phyloP scores from a whole-genome alignment of 2,329 filamentous ascomycete genomes.

The Cytospora schulzeri region DNA sequence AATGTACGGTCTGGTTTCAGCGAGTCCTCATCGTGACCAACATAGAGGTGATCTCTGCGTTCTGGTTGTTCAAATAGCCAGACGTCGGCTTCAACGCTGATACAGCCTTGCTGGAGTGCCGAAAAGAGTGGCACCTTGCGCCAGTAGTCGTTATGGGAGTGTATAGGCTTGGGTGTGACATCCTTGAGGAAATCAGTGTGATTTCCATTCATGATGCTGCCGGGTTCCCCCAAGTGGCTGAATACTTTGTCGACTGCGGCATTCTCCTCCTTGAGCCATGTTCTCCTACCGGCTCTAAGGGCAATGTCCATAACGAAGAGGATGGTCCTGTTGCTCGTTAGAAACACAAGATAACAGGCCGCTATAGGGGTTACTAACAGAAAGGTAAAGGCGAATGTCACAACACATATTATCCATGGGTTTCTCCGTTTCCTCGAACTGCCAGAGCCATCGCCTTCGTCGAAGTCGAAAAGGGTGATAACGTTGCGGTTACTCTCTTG shows the following conservation, averaged over 20 bases:
- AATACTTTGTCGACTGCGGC: slow-evolving; percentile 35
- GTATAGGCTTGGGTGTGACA: slow-evolving; percentile 55
- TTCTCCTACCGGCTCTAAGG: slow-evolving; percentile 24
- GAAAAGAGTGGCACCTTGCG: slow-evolving; percentile 63
- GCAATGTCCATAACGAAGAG: slow-evolving; percentile 26
- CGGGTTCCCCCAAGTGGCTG: slow-evolving; percentile 40
- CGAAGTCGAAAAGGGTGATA: neutral
- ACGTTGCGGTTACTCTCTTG: neutral
- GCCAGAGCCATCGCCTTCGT: neutral
- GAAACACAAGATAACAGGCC: neutral
- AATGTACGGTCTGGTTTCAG: slow-evolving; percentile 61
- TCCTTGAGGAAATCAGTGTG: slow-evolving; percentile 55
- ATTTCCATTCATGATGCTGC: slow-evolving; percentile 44
- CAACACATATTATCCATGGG: slow-evolving; percentile 6
- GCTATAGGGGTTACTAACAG: slow-evolving; percentile 11
- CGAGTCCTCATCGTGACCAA: slow-evolving; percentile 63
- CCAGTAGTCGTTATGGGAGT: slow-evolving; percentile 75
- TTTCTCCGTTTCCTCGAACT: slow-evolving; percentile 4
- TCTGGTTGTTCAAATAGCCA: slow-evolving; percentile 56
- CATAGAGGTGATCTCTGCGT: slow-evolving; percentile 50
- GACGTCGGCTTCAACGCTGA: slow-evolving; percentile 69
- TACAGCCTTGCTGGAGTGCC: slow-evolving; percentile 61
- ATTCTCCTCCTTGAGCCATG: slow-evolving; percentile 26
- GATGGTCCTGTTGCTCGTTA: slow-evolving; percentile 10
- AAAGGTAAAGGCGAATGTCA: neutral